Conservation (phyloP, 1,284 basidiomycete species). For the Cystobasidium slooffiae region DNA sequence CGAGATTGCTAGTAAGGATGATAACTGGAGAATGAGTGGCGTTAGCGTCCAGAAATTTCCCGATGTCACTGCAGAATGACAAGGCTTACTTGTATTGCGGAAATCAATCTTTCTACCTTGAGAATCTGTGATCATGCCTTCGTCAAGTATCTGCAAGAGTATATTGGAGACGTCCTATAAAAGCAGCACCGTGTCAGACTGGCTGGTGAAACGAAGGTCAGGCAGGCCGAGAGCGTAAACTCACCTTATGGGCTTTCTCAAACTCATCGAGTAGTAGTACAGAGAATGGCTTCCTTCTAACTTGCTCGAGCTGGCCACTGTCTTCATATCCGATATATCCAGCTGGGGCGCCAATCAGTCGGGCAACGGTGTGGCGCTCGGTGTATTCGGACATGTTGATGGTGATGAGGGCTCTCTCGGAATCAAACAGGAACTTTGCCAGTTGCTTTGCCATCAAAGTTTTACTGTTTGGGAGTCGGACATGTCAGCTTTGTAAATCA, state of each 20-base stretch:
- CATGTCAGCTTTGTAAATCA: slow-evolving; percentile 30
- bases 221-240: slow-evolving; percentile 38
- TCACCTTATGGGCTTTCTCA: slow-evolving; percentile 83
- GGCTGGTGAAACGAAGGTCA: slow-evolving; percentile 7
- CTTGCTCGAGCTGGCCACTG: slow-evolving; percentile 78
- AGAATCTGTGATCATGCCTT: slow-evolving; percentile 80
- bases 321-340: slow-evolving; percentile 93
- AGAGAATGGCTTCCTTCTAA: slow-evolving; percentile 67
- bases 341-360: slow-evolving; percentile 71
- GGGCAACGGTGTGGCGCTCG: slow-evolving; percentile 82
- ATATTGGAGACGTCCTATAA: slow-evolving; percentile 80
- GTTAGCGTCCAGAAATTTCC: slow-evolving; percentile 68
- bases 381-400: slow-evolving; percentile 81
- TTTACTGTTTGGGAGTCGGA: slow-evolving; percentile 60
- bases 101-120: slow-evolving; percentile 65
- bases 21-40: slow-evolving; percentile 60
- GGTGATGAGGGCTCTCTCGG: slow-evolving; percentile 79
- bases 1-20: slow-evolving; percentile 89
- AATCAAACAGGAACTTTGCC: slow-evolving; percentile 83
- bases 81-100: slow-evolving; percentile 61
- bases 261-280: slow-evolving; percentile 83
- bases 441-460: slow-evolving; percentile 86
- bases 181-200: background rate
- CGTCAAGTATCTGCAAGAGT: slow-evolving; percentile 87
- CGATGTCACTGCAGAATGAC: slow-evolving; percentile 54